Evolutionary conservation across 1,139 yeast genomes (phyloP).

Genomic region (Yamadazyma pseudoaaseri): DNA sequence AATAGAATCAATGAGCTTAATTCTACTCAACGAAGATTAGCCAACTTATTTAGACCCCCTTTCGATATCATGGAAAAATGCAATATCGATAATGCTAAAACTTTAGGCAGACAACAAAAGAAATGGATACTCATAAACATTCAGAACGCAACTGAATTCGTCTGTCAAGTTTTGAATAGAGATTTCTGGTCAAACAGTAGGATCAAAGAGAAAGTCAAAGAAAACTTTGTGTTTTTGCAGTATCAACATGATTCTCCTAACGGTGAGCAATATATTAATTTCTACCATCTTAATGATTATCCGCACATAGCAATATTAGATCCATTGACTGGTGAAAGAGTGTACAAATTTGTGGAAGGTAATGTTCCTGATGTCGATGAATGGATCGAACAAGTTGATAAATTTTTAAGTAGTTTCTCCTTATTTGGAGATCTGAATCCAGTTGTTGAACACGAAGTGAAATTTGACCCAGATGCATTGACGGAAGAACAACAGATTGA

Average conservation of each 20-base stretch:
- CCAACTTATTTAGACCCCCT: slow-evolving; percentile 86
- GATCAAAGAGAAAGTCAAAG: slow-evolving; percentile 62
- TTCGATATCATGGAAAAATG: slow-evolving; percentile 76
- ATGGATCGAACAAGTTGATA: slow-evolving; percentile 62
- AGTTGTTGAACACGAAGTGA: slow-evolving; percentile 50
- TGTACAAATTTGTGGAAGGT: slow-evolving; percentile 65
- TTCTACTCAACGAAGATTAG: slow-evolving; percentile 69
- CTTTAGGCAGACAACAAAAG: slow-evolving; percentile 56
- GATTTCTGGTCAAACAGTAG: slow-evolving; percentile 85
- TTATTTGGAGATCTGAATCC: slow-evolving; percentile 71
- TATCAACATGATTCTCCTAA: slow-evolving; percentile 74
- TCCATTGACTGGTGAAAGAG: slow-evolving; percentile 92
- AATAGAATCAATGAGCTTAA: slow-evolving; percentile 39
- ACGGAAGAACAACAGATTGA: slow-evolving; percentile 86
- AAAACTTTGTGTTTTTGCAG: slow-evolving; percentile 76
- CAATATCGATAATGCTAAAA: slow-evolving; percentile 70
- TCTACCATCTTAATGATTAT: slow-evolving; percentile 61
- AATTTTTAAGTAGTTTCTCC: slow-evolving; percentile 63
- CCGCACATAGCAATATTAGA: slow-evolving; percentile 94
- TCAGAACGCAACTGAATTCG: slow-evolving; percentile 81
- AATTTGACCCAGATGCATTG: slow-evolving; percentile 59
- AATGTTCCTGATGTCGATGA: slow-evolving; percentile 53
- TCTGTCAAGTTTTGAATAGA: slow-evolving; percentile 85
- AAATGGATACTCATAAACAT: slow-evolving; percentile 89
- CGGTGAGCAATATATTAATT: slow-evolving; percentile 68